Conservation (phyloP, 192 early-diverging fungal species). For the Podila clonocystis region DNA sequence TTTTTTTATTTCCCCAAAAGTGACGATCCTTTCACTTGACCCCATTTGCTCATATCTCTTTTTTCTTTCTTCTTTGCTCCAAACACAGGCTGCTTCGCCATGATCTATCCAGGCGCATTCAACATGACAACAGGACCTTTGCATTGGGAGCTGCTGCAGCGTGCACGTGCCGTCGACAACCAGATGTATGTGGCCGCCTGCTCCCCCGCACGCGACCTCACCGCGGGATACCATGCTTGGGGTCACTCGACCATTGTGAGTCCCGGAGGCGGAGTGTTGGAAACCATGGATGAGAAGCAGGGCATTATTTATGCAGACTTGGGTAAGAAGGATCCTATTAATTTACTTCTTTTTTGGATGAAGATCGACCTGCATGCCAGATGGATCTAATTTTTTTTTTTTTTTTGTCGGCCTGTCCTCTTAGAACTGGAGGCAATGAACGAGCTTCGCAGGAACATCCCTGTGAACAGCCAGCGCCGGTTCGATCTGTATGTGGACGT, state of each 20-base stretch:
- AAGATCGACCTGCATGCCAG: background rate
- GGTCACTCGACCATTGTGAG: slow-evolving; percentile 93
- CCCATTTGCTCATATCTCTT: background rate
- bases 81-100: slow-evolving; percentile 75
- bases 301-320: slow-evolving; percentile 86
- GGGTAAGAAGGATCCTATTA: slow-evolving; percentile 38
- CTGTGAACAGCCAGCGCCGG: slow-evolving; percentile 81
- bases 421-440: slow-evolving; percentile 69
- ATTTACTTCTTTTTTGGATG: background rate
- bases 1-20: too few species aligned
- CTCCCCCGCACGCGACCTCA: slow-evolving; percentile 89
- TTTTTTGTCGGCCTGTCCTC: background rate
- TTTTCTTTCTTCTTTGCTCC: background rate
- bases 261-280: slow-evolving; percentile 60
- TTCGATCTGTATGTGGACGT: slow-evolving; percentile 94
- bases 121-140: slow-evolving; percentile 96
- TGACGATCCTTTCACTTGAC: too few species aligned
- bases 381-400: background rate
- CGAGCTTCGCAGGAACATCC: slow-evolving; percentile 76
- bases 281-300: slow-evolving; percentile 77
- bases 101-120: slow-evolving; percentile 98
- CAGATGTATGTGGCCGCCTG: slow-evolving; percentile 95
- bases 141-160: slow-evolving; percentile 86
- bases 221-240: slow-evolving; percentile 87
- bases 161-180: slow-evolving; percentile 88